phyloP scores from a whole-genome alignment of 805 yeast species.

The Yamadazyma scolyti region DNA sequence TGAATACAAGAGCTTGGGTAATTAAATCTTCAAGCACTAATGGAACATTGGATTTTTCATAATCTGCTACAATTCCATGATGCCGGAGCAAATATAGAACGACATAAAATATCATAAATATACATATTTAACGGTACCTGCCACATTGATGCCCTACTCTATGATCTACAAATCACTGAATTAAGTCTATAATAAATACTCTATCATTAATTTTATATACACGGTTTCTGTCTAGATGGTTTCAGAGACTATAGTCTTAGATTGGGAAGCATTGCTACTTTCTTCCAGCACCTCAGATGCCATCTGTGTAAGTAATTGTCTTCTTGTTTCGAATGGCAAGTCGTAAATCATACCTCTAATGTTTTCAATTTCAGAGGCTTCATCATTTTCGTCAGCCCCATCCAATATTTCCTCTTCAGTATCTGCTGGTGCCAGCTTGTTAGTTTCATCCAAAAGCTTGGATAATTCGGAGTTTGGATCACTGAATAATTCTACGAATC shows the following conservation, averaged over 20 bases:
- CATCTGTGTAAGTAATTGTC: constrained; percentile 25
- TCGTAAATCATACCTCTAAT: constrained; percentile 32
- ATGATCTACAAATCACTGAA: no score
- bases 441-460: constrained; percentile 36
- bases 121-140: no score
- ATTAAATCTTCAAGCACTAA: no score
- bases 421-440: constrained; percentile 16
- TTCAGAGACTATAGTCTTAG: no score
- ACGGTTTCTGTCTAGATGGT: no score
- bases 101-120: no score
- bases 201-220: no score
- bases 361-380: constrained; percentile 17
- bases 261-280: not conserved
- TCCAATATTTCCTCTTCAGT: constrained; percentile 14
- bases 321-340: constrained; percentile 29
- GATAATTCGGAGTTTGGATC: constrained; percentile 40
- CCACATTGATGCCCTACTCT: no score
- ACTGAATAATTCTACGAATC: constrained; percentile 37
- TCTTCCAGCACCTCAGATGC: constrained; percentile 12
- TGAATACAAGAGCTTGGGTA: constrained; percentile 36
- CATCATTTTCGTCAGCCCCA: constrained; percentile 11
- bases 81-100: no score
- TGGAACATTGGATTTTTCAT: no score
- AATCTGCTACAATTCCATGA: no score
- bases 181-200: no score